These are phyloP conservation scores for Digitaria exilis DNA, from an alignment of 202 grass and related monocot genomes.

Conservation along the genomic window DNA sequence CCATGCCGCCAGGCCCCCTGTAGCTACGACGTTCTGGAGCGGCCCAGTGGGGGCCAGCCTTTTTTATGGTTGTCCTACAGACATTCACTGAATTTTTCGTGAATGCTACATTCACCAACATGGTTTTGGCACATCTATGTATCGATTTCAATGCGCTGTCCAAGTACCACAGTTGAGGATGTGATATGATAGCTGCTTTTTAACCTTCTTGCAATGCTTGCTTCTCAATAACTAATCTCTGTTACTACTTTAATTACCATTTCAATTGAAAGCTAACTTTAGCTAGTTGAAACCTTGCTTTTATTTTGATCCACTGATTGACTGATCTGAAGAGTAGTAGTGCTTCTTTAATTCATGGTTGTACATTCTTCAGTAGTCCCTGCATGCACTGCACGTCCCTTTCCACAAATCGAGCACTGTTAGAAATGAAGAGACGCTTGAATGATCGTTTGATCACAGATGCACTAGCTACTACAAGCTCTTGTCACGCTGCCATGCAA, in stretches of 20 bases:
- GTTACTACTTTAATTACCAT: neutral
- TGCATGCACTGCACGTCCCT: neutral
- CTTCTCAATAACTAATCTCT: neutral
- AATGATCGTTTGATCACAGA: neutral
- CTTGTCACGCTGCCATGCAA: neutral
- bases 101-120: slow-evolving; percentile 55
- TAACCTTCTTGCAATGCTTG: neutral
- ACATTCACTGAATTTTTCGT: slow-evolving; percentile 54
- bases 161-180: neutral
- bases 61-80: slow-evolving; percentile 46
- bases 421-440: slow-evolving; percentile 14
- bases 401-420: neutral
- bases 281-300: neutral
- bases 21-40: slow-evolving; percentile 35
- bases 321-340: neutral
- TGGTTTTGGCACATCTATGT: slow-evolving; percentile 56
- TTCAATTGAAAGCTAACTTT: neutral
- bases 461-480: neutral
- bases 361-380: neutral
- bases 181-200: neutral
- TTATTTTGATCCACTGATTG: neutral
- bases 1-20: neutral
- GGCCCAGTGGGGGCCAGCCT: neutral
- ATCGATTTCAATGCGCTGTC: slow-evolving; percentile 57
- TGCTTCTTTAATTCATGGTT: neutral